Base-by-base conservation (phyloP, 495 filamentous ascomycete genomes). In the Pyronema omphalodes region DNA sequence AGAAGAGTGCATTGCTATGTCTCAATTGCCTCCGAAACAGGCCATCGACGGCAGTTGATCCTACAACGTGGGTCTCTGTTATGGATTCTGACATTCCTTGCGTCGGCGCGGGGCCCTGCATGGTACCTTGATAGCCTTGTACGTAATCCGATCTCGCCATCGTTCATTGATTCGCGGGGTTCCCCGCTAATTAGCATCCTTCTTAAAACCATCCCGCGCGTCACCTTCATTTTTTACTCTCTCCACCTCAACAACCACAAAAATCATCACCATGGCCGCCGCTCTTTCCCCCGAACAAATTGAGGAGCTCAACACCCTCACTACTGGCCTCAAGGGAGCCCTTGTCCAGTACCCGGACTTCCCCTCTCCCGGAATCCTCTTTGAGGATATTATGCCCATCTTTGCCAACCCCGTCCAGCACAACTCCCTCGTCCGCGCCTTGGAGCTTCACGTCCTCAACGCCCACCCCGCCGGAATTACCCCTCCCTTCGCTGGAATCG, bases 361-460 rank as follows among this genome's bases (percentile, higher is more conserved):
- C 71, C 93, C 93, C 36, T 81, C 82, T 48, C 82, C 84, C 6
- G 93, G 93, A 67, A 88, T 99, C 66, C 76, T 93, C 53, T 99
- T 99, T 70, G 86, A 95, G 75, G 93, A 99, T 70, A 95, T 99
- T 71, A 79, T 99, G 55, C 93, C 91, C 35, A 81, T 99, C 60
- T 99, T 99, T 73, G 81, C 83, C 67, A 73, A 85, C 59, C 77
- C 79, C n/a, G 63, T 67, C 23, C 70, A 87, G 49, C 91, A 95
- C 70, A 72, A 73, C 53, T 73, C 78, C 23, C 80, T 99, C 23
- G 71, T 96, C 61, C 80, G 81, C 59, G 89, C 86, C 17, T 80
- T 96, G 55, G 85, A 94, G 67, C 75, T 95, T 58, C 84, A 94
- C 63, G 73, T 93, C 54, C 67, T 73, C 56, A 70, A 76, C 48